Evolutionary conservation across 208 protist genomes (phyloP).

Genomic region (Leishmania tarentolae): DNA sequence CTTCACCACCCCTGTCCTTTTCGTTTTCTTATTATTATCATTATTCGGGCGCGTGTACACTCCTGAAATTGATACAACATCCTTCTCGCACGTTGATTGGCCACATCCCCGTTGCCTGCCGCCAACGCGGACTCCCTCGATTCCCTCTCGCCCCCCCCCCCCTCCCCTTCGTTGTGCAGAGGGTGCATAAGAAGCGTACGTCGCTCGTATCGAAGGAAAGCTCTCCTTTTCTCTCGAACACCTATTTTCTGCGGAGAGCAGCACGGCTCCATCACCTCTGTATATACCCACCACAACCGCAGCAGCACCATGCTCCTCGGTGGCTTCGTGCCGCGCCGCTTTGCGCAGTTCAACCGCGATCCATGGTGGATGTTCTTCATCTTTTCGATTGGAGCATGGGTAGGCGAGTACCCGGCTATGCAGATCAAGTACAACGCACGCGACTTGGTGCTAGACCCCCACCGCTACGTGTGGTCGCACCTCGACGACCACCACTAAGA

Average conservation of each 20-base stretch:
- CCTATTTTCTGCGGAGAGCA: not conserved
- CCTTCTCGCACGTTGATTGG: not conserved
- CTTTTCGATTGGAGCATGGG: constrained; percentile 77
- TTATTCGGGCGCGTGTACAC: not conserved
- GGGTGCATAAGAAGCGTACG: not conserved
- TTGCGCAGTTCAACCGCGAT: constrained; percentile 85
- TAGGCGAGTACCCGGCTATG: constrained; percentile 85
- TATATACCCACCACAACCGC: not conserved
- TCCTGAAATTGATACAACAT: not conserved
- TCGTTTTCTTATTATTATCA: not conserved
- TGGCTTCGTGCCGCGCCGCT: constrained; percentile 84
- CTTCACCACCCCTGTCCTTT: not conserved
- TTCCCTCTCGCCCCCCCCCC: not conserved
- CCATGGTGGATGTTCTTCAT: constrained; percentile 86
- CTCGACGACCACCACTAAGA: constrained; percentile 84
- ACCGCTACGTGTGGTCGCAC: constrained; percentile 87
- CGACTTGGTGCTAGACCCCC: constrained; percentile 77
- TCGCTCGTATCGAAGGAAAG: not conserved
- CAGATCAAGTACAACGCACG: constrained; percentile 88
- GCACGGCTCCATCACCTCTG: not conserved
- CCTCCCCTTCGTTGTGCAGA: not conserved
- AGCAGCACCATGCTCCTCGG: constrained; percentile 71
- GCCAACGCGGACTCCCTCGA: not conserved
- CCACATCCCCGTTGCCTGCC: not conserved
- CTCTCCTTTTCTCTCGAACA: not conserved